Percentiles rank a stretch among this genome's conserved stretches.
Conservation (phyloP, 345 rosid genomes). For the Eucalyptus tenuipes region DNA sequence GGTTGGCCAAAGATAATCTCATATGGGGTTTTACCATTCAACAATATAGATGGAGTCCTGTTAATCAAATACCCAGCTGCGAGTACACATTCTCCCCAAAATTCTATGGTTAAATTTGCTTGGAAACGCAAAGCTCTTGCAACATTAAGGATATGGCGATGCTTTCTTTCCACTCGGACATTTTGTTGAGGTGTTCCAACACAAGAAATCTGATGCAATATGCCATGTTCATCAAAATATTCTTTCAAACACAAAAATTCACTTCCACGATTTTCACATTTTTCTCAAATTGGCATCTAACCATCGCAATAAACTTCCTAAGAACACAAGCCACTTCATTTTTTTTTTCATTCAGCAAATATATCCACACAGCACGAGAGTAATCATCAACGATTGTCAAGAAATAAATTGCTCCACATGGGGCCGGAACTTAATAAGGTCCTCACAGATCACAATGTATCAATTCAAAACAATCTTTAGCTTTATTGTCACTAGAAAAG, state of each 20-base stretch:
- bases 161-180: too few species aligned
- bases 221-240: not conserved
- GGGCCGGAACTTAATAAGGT: not conserved
- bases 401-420: not conserved
- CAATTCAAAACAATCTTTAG: not conserved
- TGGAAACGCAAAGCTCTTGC: too few species aligned
- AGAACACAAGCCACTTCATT: not conserved
- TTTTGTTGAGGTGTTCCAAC: not conserved
- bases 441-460: conserved; percentile 2
- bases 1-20: not conserved
- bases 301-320: not conserved
- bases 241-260: not conserved
- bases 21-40: not conserved
- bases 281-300: not conserved
- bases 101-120: too few species aligned
- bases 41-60: not conserved
- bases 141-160: too few species aligned
- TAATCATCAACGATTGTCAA: not conserved
- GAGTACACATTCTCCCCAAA: too few species aligned
- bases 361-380: not conserved
- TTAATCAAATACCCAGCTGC: not conserved
- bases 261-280: not conserved
- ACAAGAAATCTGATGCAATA: not conserved
- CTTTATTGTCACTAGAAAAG: not conserved
- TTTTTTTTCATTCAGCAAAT: not conserved